phyloP scores from a whole-genome alignment of 331 rosid genomes.

The Phaseolus coccineus region DNA sequence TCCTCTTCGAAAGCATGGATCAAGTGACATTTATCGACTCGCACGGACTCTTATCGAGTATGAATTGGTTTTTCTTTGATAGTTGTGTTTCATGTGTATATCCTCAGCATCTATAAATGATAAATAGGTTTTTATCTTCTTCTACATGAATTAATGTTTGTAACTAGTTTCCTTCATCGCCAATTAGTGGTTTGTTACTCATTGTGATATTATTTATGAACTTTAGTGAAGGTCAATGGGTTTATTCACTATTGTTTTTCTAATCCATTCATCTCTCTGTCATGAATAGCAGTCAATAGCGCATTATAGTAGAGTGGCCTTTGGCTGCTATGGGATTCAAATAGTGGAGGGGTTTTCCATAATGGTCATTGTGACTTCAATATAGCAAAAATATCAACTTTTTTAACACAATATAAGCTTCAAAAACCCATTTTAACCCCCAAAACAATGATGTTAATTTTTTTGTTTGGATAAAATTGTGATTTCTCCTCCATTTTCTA shows the following conservation, averaged over 20 bases:
- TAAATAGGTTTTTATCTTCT: slow-evolving; percentile 22
- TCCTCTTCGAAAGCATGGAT: slow-evolving; percentile 69
- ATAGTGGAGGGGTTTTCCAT: background rate
- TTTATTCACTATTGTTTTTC: slow-evolving; percentile 17
- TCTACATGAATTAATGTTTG: background rate
- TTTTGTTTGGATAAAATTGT: background rate
- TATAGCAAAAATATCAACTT: background rate
- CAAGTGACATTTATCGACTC: slow-evolving; percentile 59
- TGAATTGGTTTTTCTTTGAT: slow-evolving; percentile 36
- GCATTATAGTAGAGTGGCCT: background rate
- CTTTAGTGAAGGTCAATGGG: background rate
- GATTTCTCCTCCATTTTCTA: background rate
- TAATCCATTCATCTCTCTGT: background rate
- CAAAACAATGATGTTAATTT: background rate
- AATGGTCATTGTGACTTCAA: background rate
- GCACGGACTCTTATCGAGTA: slow-evolving; percentile 71
- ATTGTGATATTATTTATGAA: background rate
- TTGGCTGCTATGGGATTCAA: background rate
- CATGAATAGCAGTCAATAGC: background rate
- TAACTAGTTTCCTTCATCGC: background rate
- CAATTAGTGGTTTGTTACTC: background rate
- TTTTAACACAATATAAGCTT: background rate
- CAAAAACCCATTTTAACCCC: background rate
- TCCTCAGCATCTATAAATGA: background rate
- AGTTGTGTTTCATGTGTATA: slow-evolving; percentile 10